These are phyloP conservation scores for Blakeslea trispora DNA, from an alignment of 371 early-diverging fungal species.

Conservation along the genomic window DNA sequence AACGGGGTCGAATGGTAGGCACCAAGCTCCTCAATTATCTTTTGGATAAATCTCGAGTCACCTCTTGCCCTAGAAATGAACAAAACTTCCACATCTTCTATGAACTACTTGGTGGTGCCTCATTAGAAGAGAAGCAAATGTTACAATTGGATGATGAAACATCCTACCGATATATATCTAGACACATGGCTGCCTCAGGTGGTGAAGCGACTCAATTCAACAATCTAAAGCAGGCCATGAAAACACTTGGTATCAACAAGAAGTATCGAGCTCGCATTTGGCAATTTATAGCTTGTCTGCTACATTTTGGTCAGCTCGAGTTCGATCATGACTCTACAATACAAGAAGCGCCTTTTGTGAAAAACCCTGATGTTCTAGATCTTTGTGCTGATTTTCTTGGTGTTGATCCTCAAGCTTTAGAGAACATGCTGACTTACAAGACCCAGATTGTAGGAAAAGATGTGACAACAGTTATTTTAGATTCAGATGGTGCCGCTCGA, in stretches of 20 bases:
- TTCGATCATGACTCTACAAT: slow-evolving; percentile 62
- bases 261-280: slow-evolving; percentile 80
- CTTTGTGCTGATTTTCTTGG: slow-evolving; percentile 86
- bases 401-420: slow-evolving; percentile 75
- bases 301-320: slow-evolving; percentile 84
- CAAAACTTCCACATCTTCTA: slow-evolving; percentile 95
- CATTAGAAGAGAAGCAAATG: slow-evolving; percentile 38
- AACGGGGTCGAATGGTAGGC: slow-evolving; percentile 84
- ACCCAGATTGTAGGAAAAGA: slow-evolving; percentile 78
- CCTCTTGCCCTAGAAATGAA: slow-evolving; percentile 59
- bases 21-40: slow-evolving; percentile 91
- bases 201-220: slow-evolving; percentile 49
- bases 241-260: slow-evolving; percentile 75
- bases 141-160: slow-evolving; percentile 36
- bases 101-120: slow-evolving; percentile 66
- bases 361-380: slow-evolving; percentile 70
- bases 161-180: slow-evolving; percentile 37
- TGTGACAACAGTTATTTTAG: slow-evolving; percentile 83
- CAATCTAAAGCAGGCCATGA: slow-evolving; percentile 72
- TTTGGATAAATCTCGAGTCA: slow-evolving; percentile 83
- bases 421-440: slow-evolving; percentile 84
- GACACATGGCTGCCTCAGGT: slow-evolving; percentile 20
- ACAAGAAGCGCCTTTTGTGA: slow-evolving; percentile 73
- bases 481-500: slow-evolving; percentile 64
- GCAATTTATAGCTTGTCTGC: slow-evolving; percentile 79